phyloP scores from a whole-genome alignment of 345 rosid genomes.

The Brassica carinata region DNA sequence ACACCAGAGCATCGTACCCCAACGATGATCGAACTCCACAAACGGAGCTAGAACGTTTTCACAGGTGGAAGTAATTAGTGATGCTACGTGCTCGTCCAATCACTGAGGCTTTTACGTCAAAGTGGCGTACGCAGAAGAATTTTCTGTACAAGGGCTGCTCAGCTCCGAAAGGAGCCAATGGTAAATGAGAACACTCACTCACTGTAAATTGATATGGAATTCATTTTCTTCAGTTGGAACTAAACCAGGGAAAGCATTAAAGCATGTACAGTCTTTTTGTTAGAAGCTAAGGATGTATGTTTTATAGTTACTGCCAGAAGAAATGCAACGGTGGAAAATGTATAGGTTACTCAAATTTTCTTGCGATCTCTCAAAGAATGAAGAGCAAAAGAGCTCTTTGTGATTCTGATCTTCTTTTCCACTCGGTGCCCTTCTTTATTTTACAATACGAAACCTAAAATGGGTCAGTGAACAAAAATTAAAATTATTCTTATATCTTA shows the following conservation, averaged over 20 bases:
- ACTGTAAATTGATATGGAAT: background rate
- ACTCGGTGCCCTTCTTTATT: background rate
- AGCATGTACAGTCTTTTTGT: background rate
- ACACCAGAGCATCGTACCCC: conserved; percentile 33
- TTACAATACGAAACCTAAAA: background rate
- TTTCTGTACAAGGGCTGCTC: conserved; percentile 11
- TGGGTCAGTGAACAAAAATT: background rate
- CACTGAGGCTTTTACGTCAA: background rate
- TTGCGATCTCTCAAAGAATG: background rate
- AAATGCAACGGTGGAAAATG: background rate
- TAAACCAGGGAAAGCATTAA: background rate
- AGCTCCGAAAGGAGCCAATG: conserved; percentile 26
- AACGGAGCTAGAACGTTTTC: conserved; percentile 18
- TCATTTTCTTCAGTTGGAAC: conserved; percentile 7
- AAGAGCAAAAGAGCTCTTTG: conserved; percentile 17
- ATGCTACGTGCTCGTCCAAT: background rate
- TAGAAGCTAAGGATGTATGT: conserved; percentile 13
- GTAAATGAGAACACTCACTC: background rate
- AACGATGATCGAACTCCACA: conserved; percentile 30
- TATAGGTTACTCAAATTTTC: background rate
- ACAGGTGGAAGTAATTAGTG: background rate
- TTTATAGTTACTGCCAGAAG: conserved; percentile 6
- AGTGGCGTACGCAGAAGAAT: conserved; percentile 1
- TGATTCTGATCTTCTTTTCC: background rate
- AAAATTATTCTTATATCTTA: background rate